Evolutionary conservation across 306 rosid genomes (phyloP), one percentile per base, ranked within the genome.

Genomic region (Gynostemma pentaphyllum): DNA sequence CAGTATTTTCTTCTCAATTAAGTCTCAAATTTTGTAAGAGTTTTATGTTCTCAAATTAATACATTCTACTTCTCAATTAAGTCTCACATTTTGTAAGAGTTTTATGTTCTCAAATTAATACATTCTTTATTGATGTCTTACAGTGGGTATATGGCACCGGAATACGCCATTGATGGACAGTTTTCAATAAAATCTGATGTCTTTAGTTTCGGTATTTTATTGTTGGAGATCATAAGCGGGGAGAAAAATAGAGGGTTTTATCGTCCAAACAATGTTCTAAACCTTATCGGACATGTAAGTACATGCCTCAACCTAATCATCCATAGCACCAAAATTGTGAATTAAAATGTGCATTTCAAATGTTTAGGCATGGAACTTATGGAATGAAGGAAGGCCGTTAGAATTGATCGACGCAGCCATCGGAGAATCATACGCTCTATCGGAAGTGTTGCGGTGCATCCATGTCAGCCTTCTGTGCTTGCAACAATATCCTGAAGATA

Each of bases 141-240:
- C 70, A 86, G 89, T 57, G 87, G 89, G 7, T 86, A 82, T 42
- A 82, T 85, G 75, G 78, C 86, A 53, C 84, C 88, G 0, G 86
- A 85, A 34, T 85, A 74, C 27, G 89, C 82, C 1, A 23, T 69
- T 4, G 77, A 74, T 0, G 95, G 89, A 4, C 68, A 45, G 26
- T 83, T 83, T 45, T 86, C 87, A 0, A 49, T 75, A 14, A 86
- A 83, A 49, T 83, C 86, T 0, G 82, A 81, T 39, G 83, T 76
- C 27, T 83, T 80, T 21, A 83, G 94, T 66, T 83, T 86, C 26
- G 83, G 95, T 0, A 82, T 81, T 8, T 56, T 82, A 40, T 5
- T 81, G 61, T 37, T 81, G 56, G 94, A 86, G 78, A 72, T 42
- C 27, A 14, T 81, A 7, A 62, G 73, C 29, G 89, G 95, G 41